These are phyloP conservation scores for Stemphylium lycopersici DNA, from an alignment of 2,329 filamentous ascomycete genomes.

Conservation along the genomic window DNA sequence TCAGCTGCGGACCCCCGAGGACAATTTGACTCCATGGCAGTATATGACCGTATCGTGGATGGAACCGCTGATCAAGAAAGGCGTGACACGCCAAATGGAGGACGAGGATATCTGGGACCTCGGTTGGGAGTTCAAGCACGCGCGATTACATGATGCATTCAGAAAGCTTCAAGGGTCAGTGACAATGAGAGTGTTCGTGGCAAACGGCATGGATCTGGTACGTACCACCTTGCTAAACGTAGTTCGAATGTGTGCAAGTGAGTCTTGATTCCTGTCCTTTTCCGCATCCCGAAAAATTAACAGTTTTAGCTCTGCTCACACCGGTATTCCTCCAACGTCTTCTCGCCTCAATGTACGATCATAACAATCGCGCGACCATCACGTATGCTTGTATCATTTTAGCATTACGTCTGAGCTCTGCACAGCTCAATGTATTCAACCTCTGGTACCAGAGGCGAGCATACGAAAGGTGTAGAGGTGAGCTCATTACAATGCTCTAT, in stretches of 20 bases:
- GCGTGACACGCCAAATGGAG: conserved; percentile 69
- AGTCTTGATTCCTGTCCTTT: conserved; percentile 15
- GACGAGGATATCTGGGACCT: conserved; percentile 84
- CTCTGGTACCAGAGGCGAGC: conserved; percentile 84
- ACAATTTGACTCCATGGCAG: conserved; percentile 78
- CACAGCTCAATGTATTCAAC: conserved; percentile 71
- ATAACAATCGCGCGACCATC: conserved; percentile 61
- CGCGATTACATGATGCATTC: conserved; percentile 74
- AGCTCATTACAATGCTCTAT: conserved; percentile 84
- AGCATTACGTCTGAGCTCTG: conserved; percentile 63
- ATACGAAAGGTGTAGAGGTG: conserved; percentile 83
- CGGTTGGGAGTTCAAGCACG: conserved; percentile 82
- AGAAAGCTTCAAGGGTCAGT: conserved; percentile 75
- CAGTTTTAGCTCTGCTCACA: conserved; percentile 50
- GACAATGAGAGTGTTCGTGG: conserved; percentile 69
- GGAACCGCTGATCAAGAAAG: conserved; percentile 71
- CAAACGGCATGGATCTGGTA: conserved; percentile 79
- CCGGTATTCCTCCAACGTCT: conserved; percentile 76
- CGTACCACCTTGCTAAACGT: conserved; percentile 70
- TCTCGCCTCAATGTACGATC: conserved; percentile 68
- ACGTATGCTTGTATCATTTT: conserved; percentile 70
- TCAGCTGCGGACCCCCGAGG: conserved; percentile 75
- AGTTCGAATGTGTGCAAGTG: conserved; percentile 64
- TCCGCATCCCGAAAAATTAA: conserved; percentile 4
- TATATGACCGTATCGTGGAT: conserved; percentile 90